Base-by-base conservation (phyloP, 768 basidiomycete species). In the Kwoniella newhampshirensis region DNA sequence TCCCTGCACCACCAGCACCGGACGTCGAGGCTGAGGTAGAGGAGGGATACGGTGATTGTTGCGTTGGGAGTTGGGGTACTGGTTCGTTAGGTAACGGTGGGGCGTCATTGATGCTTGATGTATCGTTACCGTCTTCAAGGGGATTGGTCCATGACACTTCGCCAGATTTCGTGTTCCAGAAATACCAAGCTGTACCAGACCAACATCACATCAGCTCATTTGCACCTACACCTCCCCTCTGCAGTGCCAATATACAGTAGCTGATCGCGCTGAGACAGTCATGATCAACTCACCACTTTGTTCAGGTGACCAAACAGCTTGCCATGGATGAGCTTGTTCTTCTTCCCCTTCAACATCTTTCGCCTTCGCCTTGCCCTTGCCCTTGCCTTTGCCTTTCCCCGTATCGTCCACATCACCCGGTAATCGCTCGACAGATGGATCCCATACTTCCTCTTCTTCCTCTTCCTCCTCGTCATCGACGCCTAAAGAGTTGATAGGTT, bases 131-230 rank as follows among this genome's bases (percentile, higher is more conserved):
- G n/a, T n/a, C n/a, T 23, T 62, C 63, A 13, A 76, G 60, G 15
- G 75, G 75, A 48, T 76, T 76, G 42, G 66, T 70, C 75, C 75
- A 76, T 58, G 73, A 71, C 9, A 71, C 70, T 52, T 68, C 71
- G 51, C 68, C 65, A 17, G 71, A 70, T 9, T 51, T 49, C 13
- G 69, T 57, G 51, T 76, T 76, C 75, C 75, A 76, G 53, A 76
- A 76, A 56, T 76, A 76, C 62, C 71, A 76, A 1, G 75, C 75
- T 76, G 42, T 12, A 17, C 18, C 25, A 13, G 13, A 21, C 21
- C 9, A 43, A 13, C 42, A n/a, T n/a, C n/a, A n/a, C n/a, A n/a
- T n/a, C n/a, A n/a, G n/a, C n/a, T n/a, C n/a, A n/a, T n/a, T n/a
- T n/a, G n/a, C n/a, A n/a, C n/a, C n/a, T n/a, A n/a, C n/a, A n/a